Evolutionary conservation across 306 rosid genomes (phyloP), one percentile per base, ranked within the genome.

Genomic region (Lablab purpureus): DNA sequence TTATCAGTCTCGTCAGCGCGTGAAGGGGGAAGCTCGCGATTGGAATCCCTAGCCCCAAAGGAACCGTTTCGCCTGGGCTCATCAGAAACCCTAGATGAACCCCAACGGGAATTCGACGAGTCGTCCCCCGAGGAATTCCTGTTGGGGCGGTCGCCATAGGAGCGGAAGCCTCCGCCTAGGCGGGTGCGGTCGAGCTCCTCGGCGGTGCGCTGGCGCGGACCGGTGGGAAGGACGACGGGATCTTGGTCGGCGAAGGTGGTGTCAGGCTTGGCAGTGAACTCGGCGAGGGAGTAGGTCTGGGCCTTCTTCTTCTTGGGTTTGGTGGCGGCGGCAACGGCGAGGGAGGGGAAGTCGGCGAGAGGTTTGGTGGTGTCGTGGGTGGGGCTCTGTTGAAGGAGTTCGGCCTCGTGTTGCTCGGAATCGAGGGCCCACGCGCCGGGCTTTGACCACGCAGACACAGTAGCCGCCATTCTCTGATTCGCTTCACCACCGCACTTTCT

Each of bases 351-450:
- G 13, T 91, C 97, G 11, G 93, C 77, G 41, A 81, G 78, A 8
- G 87, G 88, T 22, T 82, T 74, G 12, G 75, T 5, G 7, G 75
- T 51, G 7, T 37, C 67, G 15, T 15, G 9, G 36, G 41, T 41
- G 41, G 74, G 13, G 4, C 76, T 81, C 22, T 90, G 89, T 43
- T 88, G 89, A 25, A 87, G 92, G 52, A 94, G 93, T 45, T 92
- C 91, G 2, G 79, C 93, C 40, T 94, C 98, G 52, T 94, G 84
- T 76, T 87, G 87, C 51, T 94, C 97, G 5, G 97, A 56, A 19
- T 90, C 99, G 6, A 94, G 85, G 9, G 99, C 99, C 99, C 99
- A 94, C 2, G 97, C 97, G n/a, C 97, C 95, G 10, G 98, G 97
- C 63, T 92, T 94, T 11, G 91, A 80, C 99, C 99, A 94, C 1